Evolutionary conservation across 495 filamentous ascomycete genomes (phyloP), one percentile per base, ranked within the genome.

Genomic region (Trichocladium uniseriatum): DNA sequence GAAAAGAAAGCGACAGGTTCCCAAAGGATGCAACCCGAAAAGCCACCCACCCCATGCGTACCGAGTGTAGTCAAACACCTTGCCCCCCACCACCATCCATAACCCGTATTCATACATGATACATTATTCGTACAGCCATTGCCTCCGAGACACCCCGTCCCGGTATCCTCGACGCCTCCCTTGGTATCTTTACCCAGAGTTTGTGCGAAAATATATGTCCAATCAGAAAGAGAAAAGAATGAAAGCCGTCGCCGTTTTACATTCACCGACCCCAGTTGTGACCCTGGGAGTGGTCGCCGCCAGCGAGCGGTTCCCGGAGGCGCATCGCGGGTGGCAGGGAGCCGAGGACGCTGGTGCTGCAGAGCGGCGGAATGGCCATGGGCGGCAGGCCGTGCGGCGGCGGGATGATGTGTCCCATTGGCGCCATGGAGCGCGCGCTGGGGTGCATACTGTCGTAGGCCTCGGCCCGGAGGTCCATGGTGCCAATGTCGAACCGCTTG

Each of bases 401-500:
- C 8, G 59, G 45, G 7, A 53, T 44, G 39, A 61, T 41, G 53
- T 58, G 59, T 18, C 49, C 51, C 55, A 60, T 51, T 5, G 55
- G 52, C 3, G 51, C 52, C 52, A 62, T 57, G 5, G 58, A 40
- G 5, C 55, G 56, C 10, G 51, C 35, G 43, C 49, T 38, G 18
- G 45, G 49, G 40, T 49, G 45, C 47, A 60, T 40, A 45, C 27
- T 31, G 47, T 71, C 64, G 58, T 67, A 72, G 54, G 54, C 47
- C 11, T 73, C 68, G 36, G 67, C 49, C n/a, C 68, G 66, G 21
- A 74, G 51, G 50, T 73, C 70, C 41, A 73, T 58, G 0, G 70
- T 71, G 36, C 64, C 65, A 24, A 74, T 66, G 51, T 89, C 82
- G 60, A 83, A 80, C 29, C 85, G 74, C 62, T 83, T 84, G 8